phyloP scores from a whole-genome alignment of 257 asterid genomes.

The Leptodermis oblonga region DNA sequence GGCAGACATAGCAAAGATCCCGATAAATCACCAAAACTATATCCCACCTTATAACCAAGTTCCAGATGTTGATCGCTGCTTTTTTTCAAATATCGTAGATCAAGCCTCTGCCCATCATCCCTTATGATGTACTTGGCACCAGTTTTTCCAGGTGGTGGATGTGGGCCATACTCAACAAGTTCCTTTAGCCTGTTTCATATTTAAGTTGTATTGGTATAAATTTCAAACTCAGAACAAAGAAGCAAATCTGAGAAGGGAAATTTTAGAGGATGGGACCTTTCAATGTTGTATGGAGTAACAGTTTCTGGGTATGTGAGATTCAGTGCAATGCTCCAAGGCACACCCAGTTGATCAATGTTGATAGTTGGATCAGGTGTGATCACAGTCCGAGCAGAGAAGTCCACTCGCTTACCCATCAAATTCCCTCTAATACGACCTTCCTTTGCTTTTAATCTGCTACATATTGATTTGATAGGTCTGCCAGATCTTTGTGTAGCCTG shows the following conservation, averaged over 20 bases:
- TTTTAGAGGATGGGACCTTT: slow-evolving; percentile 47
- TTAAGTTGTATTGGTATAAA: slow-evolving; percentile 6
- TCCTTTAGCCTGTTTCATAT: slow-evolving; percentile 74
- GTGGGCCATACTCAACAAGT: slow-evolving; percentile 99
- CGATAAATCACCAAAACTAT: slow-evolving; percentile 2
- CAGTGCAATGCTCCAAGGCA: slow-evolving; percentile 98
- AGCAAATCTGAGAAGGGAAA: not conserved
- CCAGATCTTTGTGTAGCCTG: slow-evolving; percentile 99
- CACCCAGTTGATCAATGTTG: slow-evolving; percentile 93
- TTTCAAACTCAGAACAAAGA: slow-evolving; percentile 9
- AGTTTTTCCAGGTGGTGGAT: slow-evolving; percentile 99
- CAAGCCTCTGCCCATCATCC: slow-evolving; percentile 99
- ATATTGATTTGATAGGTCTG: slow-evolving; percentile 93
- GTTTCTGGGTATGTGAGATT: slow-evolving; percentile 99
- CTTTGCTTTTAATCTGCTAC: slow-evolving; percentile 96
- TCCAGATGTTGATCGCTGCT: slow-evolving; percentile 97
- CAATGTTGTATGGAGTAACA: slow-evolving; percentile 98
- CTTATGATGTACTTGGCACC: slow-evolving; percentile 97
- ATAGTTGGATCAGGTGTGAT: slow-evolving; percentile 99
- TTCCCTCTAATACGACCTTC: slow-evolving; percentile 99
- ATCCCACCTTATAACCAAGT: slow-evolving; percentile 81
- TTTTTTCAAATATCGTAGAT: slow-evolving; percentile 93
- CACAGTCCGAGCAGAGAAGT: slow-evolving; percentile 98
- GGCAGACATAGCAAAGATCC: slow-evolving; percentile 14
- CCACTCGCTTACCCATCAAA: slow-evolving; percentile 98